A percentile compares a stretch with the other conserved stretches of the same genome.
Conservation (phyloP, 2,329 filamentous ascomycete species). For the Aspergillus ustus region DNA sequence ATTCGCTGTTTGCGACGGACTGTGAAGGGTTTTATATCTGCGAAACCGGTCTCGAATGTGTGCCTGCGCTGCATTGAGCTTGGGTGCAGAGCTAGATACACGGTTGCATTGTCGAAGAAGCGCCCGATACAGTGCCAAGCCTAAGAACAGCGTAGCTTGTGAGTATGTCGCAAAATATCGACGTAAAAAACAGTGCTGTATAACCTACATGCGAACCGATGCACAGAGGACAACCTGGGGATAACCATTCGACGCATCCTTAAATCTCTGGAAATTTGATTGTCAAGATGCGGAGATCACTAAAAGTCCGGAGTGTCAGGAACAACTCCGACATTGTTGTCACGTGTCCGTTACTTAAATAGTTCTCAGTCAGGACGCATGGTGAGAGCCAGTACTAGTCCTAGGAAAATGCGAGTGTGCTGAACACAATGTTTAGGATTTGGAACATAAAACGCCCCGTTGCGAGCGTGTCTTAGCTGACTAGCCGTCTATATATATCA, state of each 20-base stretch:
- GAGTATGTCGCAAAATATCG: background rate
- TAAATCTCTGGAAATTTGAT: slow-evolving; percentile 21
- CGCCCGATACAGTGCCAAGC: slow-evolving; percentile 51
- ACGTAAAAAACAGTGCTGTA: background rate
- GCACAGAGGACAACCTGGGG: slow-evolving; percentile 41
- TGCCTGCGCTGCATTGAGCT: slow-evolving; percentile 30
- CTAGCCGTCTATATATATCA: too few species aligned
- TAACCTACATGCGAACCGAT: slow-evolving; percentile 51
- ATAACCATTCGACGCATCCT: slow-evolving; percentile 44
- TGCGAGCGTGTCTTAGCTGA: too few species aligned
- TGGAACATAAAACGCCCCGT: too few species aligned
- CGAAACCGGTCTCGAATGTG: slow-evolving; percentile 45
- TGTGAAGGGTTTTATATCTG: slow-evolving; percentile 43
- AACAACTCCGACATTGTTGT: background rate
- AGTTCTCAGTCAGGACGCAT: too few species aligned
- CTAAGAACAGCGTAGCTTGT: slow-evolving; percentile 27
- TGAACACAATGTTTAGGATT: too few species aligned
- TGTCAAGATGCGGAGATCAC: background rate
- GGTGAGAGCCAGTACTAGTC: background rate
- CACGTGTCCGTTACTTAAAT: slow-evolving; percentile 14
- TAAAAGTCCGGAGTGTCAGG: background rate
- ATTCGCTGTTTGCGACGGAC: slow-evolving; percentile 44
- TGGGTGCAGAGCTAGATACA: slow-evolving; percentile 30
- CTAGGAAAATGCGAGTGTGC: background rate
- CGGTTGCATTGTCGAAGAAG: slow-evolving; percentile 48